phyloP scores from a whole-genome alignment of 2,329 filamentous ascomycete species.

The Zarea fungicola region DNA sequence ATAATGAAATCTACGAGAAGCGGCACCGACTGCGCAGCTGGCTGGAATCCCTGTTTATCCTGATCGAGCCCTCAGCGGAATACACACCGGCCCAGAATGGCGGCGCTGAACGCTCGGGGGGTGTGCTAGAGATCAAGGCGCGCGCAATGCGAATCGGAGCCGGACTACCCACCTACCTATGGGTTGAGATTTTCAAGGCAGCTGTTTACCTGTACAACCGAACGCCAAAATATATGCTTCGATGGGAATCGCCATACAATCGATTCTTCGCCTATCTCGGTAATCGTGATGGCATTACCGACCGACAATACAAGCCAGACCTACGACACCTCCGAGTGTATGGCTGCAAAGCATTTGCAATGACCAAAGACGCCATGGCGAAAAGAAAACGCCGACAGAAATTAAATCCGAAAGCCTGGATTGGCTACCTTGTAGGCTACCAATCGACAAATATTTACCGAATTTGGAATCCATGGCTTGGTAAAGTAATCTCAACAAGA shows the following conservation, averaged over 20 bases:
- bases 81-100: conserved; percentile 5
- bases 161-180: not conserved
- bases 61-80: not conserved
- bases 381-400: not conserved
- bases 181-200: not conserved
- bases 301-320: not conserved
- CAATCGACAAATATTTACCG: conserved; percentile 2
- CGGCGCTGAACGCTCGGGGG: conserved; percentile 2
- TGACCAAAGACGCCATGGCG: not conserved
- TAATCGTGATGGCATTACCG: too few relatives aligned
- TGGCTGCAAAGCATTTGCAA: not conserved
- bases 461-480: not conserved
- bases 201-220: conserved; percentile 3
- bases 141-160: conserved; percentile 3
- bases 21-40: not conserved
- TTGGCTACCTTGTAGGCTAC: conserved; percentile 5
- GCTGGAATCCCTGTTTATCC: not conserved
- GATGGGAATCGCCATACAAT: not conserved
- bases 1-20: not conserved
- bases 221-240: not conserved
- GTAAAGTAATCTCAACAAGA: conserved; percentile 5
- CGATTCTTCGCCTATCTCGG: not conserved
- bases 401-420: not conserved
- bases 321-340: not conserved
- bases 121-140: not conserved